These are phyloP conservation scores for Malassezia slooffiae DNA, from an alignment of 1,284 basidiomycete species.

Conservation along the genomic window DNA sequence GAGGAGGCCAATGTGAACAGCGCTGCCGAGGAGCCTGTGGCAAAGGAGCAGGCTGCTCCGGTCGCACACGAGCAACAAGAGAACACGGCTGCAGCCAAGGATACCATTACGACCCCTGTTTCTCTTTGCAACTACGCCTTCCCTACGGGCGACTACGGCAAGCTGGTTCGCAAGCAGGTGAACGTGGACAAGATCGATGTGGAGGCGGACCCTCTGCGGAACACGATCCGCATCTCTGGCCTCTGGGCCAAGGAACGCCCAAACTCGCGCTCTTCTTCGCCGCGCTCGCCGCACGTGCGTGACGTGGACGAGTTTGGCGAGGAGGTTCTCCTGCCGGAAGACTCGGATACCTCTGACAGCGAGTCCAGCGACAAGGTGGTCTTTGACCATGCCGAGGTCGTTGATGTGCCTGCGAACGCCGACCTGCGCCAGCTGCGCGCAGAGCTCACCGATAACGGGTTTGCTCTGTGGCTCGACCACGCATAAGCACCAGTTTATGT, in stretches of 20 bases:
- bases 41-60: background rate
- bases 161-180: conserved; percentile 2
- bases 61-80: background rate
- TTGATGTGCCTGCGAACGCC: background rate
- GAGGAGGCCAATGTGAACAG: too few relatives aligned
- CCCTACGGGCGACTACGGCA: conserved; percentile 8
- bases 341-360: too few relatives aligned
- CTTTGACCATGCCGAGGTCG: conserved; percentile 1
- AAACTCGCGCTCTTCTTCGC: background rate
- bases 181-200: conserved; percentile 2
- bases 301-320: conserved; percentile 13
- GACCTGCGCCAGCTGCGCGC: conserved; percentile 3
- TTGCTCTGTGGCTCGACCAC: conserved; percentile 6
- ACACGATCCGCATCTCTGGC: conserved; percentile 8
- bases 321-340: conserved; percentile 3
- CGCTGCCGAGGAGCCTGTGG: background rate
- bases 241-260: conserved; percentile 5
- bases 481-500: background rate
- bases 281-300: conserved; percentile 11
- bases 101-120: background rate
- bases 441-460: conserved; percentile 11
- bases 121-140: conserved; percentile 8
- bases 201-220: conserved; percentile 1
- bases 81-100: too few relatives aligned
- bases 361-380: too few relatives aligned